These are phyloP conservation scores for Aspergillus sp. DNA, from an alignment of 2,329 filamentous ascomycete species.

Conservation along the genomic window DNA sequence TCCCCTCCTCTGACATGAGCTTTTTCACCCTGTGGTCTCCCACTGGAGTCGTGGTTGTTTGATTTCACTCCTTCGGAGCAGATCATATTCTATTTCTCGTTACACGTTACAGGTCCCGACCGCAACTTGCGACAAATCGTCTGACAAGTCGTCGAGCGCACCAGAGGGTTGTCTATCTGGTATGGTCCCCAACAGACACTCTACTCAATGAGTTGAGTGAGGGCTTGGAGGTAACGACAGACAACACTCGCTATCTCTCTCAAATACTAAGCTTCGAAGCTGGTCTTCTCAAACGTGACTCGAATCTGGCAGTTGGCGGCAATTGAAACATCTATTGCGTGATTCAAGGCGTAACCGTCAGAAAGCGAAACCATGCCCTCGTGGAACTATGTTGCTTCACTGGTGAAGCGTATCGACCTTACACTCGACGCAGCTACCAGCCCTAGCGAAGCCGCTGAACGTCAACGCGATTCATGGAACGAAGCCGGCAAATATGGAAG, in stretches of 20 bases:
- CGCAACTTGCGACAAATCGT: not conserved
- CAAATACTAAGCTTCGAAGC: not conserved
- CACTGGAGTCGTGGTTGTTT: constrained; percentile 6
- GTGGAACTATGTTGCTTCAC: constrained; percentile 28
- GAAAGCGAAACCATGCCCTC: constrained; percentile 13
- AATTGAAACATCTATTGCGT: not conserved
- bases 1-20: constrained; percentile 15
- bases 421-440: constrained; percentile 60
- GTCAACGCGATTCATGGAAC: constrained; percentile 73
- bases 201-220: constrained; percentile 12
- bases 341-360: not conserved
- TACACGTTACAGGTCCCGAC: not conserved
- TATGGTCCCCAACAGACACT: constrained; percentile 10
- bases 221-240: not conserved
- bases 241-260: not conserved
- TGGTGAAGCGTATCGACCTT: constrained; percentile 59
- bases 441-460: constrained; percentile 59
- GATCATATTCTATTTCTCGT: constrained; percentile 11
- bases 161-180: not conserved
- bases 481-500: constrained; percentile 83
- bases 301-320: not conserved
- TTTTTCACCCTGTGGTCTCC: constrained; percentile 10
- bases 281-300: constrained; percentile 8
- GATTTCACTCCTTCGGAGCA: constrained; percentile 10
- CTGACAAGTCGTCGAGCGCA: constrained; percentile 3